phyloP scores from a whole-genome alignment of 768 basidiomycete species.

The Naganishia friedmannii region DNA sequence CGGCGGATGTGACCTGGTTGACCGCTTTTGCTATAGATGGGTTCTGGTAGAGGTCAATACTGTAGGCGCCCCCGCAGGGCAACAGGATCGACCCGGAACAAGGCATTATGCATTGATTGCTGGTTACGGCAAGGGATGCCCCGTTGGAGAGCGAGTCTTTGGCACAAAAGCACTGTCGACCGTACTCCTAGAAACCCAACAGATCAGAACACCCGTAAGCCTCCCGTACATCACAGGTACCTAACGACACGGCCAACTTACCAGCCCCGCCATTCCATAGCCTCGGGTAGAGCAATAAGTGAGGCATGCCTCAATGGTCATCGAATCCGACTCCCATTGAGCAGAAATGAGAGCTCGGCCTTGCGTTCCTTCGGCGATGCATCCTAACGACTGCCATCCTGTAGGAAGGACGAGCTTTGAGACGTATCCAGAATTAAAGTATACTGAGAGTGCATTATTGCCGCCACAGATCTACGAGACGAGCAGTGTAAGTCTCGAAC shows the following conservation, averaged over 20 bases:
- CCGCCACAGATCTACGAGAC: slow-evolving; percentile 58
- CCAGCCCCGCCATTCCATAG: slow-evolving; percentile 58
- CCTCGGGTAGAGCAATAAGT: slow-evolving; percentile 59
- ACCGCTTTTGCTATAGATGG: slow-evolving; percentile 28
- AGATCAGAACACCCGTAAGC: not conserved
- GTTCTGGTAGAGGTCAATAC: slow-evolving; percentile 34
- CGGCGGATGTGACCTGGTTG: slow-evolving; percentile 33
- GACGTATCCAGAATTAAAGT: not conserved
- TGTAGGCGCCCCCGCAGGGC: slow-evolving; percentile 35
- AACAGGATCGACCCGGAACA: slow-evolving; percentile 1
- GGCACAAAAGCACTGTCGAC: slow-evolving; percentile 45
- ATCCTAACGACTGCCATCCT: slow-evolving; percentile 44
- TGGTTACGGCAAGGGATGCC: slow-evolving; percentile 32
- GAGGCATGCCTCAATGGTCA: slow-evolving; percentile 67
- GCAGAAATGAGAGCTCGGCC: slow-evolving; percentile 39
- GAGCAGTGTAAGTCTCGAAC: not conserved
- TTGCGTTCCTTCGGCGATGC: slow-evolving; percentile 38
- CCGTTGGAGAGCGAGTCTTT: slow-evolving; percentile 38
- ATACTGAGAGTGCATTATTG: slow-evolving; percentile 55
- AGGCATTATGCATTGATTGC: slow-evolving; percentile 30
- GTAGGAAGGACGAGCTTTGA: slow-evolving; percentile 31
- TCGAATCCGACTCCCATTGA: slow-evolving; percentile 51
- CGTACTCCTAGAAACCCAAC: slow-evolving; percentile 33
- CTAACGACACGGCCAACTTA: not conserved
- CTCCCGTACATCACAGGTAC: not conserved